Percentiles rank a stretch among this genome's conserved stretches.
These are phyloP conservation scores for Pythium myriotylum DNA, from an alignment of 352 stramenopile species.

Conservation along the genomic window DNA sequence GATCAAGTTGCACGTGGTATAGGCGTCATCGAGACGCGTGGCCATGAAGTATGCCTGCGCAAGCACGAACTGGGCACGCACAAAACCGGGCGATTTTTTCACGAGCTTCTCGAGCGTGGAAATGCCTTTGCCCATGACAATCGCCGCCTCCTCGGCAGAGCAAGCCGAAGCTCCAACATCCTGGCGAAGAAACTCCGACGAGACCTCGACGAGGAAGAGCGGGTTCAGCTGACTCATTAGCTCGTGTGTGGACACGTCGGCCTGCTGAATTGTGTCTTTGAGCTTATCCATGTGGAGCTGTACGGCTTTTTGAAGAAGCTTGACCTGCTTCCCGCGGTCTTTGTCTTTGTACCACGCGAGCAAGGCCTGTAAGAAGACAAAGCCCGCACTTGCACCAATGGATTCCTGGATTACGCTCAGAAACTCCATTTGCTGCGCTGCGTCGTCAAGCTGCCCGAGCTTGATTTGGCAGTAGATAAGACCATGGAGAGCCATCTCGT, in stretches of 20 bases:
- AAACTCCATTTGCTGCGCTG: slow-evolving; percentile 92
- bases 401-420: slow-evolving; percentile 89
- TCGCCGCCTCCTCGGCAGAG: slow-evolving; percentile 9
- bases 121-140: slow-evolving; percentile 53
- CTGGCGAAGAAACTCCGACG: slow-evolving; percentile 72
- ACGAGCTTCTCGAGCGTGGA: slow-evolving; percentile 85
- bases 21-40: slow-evolving; percentile 75
- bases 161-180: slow-evolving; percentile 29
- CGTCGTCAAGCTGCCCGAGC: slow-evolving; percentile 85
- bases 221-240: slow-evolving; percentile 84
- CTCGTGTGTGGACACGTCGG: slow-evolving; percentile 71
- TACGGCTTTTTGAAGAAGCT: slow-evolving; percentile 75
- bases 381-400: slow-evolving; percentile 73
- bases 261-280: slow-evolving; percentile 62
- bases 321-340: slow-evolving; percentile 65
- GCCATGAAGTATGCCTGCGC: slow-evolving; percentile 79
- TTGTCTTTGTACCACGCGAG: slow-evolving; percentile 82
- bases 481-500: slow-evolving; percentile 86
- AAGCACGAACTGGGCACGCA: slow-evolving; percentile 83
- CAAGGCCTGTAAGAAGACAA: slow-evolving; percentile 87
- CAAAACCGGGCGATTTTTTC: slow-evolving; percentile 79
- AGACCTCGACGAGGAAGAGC: slow-evolving; percentile 89
- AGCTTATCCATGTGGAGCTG: slow-evolving; percentile 85
- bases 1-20: slow-evolving; percentile 73
- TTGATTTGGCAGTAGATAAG: slow-evolving; percentile 94